These are phyloP conservation scores for Dactylis glomerata DNA, from an alignment of 176 grass and related monocot species.

Conservation along the genomic window DNA sequence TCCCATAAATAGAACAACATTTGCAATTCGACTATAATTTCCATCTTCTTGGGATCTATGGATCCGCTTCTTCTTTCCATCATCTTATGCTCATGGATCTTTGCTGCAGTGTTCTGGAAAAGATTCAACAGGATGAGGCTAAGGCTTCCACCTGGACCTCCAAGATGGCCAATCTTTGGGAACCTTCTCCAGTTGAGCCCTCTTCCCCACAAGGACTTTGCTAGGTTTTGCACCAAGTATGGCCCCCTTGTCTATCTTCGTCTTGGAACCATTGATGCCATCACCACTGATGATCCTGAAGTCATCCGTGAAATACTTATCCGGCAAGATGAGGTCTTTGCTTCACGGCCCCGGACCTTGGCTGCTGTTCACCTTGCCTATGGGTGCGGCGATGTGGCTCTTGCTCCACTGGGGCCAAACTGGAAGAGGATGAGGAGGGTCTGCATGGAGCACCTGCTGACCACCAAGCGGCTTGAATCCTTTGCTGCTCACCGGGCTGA, in stretches of 20 bases:
- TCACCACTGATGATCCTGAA: constrained; percentile 84
- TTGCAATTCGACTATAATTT: constrained; percentile 33
- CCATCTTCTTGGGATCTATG: constrained; percentile 36
- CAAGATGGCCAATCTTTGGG: constrained; percentile 70
- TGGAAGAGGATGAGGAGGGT: constrained; percentile 90
- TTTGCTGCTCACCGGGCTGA: constrained; percentile 59
- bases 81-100: constrained; percentile 48
- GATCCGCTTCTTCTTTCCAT: constrained; percentile 46
- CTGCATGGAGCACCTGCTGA: constrained; percentile 91
- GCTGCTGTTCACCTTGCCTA: constrained; percentile 81
- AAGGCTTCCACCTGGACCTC: constrained; percentile 80
- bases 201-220: constrained; percentile 89
- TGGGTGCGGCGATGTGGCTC: constrained; percentile 65
- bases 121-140: constrained; percentile 35
- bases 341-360: constrained; percentile 72
- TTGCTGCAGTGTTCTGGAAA: constrained; percentile 37
- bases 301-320: constrained; percentile 92
- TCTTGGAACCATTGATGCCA: constrained; percentile 73
- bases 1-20: constrained; percentile 41
- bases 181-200: constrained; percentile 74
- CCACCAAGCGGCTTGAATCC: constrained; percentile 65
- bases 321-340: constrained; percentile 81
- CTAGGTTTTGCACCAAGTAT: constrained; percentile 62
- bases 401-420: constrained; percentile 68
- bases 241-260: constrained; percentile 90